Evolutionary conservation across 306 rosid species (phyloP), one percentile per base, ranked within the genome.

Genomic region (Abrus precatorius): DNA sequence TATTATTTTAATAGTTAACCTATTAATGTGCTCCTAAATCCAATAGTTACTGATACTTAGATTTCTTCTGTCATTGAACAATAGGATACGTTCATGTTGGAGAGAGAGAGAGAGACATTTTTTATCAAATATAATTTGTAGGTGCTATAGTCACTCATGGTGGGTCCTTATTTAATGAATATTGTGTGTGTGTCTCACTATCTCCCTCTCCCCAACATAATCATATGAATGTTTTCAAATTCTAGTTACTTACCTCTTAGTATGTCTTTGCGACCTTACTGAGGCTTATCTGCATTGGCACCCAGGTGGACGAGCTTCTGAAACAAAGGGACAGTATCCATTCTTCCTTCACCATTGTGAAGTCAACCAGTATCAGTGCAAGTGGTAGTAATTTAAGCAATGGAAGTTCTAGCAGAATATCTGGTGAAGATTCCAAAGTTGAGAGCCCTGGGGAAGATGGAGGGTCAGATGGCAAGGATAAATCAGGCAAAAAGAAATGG

Each of bases 281-380:
- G 29, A 57, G 63, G 45, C 30, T 4, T 38, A 62, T 50, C 43
- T 79, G 33, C 33, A 70, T 81, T 33, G 59, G 45, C 62, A 45
- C 67, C 12, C 97, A 96, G 99, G 99, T 96, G 9, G 99, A 93
- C 34, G 99, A 96, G 87, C 93, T 96, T 85, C 93, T 96, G 85
- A 96, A 92, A 88, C 93, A 92, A 84, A 86, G 98, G 79, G 99
- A 96, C 63, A 67, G 69, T 62, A 93, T 93, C 82, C 98, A 96
- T 52, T 90, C 93, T 30, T 67, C 99, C 59, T 96, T 96, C 78
- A 88, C 96, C 2, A 85, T 89, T 64, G 76, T 78, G 1, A 87
- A 78, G 81, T 20, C 87, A 48, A 9, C 10, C 77, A 86, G 9
- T 77, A 71, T 53, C 9, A 83, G 74, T 10, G 94, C 85, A 73